Base-by-base conservation (phyloP, 805 yeast species). In the Monosporozyma solicola region DNA sequence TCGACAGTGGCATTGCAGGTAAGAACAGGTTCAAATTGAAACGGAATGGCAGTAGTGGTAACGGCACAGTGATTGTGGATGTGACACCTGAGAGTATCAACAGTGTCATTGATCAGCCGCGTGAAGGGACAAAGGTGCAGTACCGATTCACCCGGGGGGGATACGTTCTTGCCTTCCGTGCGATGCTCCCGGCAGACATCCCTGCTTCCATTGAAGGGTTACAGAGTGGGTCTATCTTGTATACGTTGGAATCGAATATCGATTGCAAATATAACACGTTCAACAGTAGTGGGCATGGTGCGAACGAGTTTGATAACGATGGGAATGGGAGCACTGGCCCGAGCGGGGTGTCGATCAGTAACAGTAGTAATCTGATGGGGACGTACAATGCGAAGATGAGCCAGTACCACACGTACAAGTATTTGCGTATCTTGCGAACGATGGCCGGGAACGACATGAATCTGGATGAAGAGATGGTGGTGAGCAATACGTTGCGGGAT, bases 121-220 rank as follows among this genome's bases (percentile, higher is more conserved):
- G n/a, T 5, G 13, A 7, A 1, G 3, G 8, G n/a, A 5, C 39
- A 35, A 35, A 35, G 16, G n/a, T 35, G 4, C 39, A 52, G 59
- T 44, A 78, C 75, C 56, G 67, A 11, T 69, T 85, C 48, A 78
- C 74, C 1, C 78, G 74, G 49, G 97, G 97, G 0, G 85, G 85
- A 67, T 89, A 91, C 65, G 94, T 86, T 62, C 75, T 91, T 53
- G 97, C 97, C 0, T 91, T 92, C 66, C 82, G 82, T 49, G 77
- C 89, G 1, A 73, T 85, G n/a, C 63, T 92, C 10, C 96, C 96
- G 0, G 95, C 95, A 5, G 78, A 80, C 54, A 76, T 85, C 54
- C 88, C 92, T 0, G 97, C 91, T 62, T 85, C 96, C 0, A 80
- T 91, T 1, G 97, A 91, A 66, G 97, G 97, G 1, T 73, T 89